A percentile compares a stretch with the other conserved stretches of the same genome.
These are phyloP conservation scores for Debaryomyces robertsiae DNA, from an alignment of 1,139 yeast species.

Conservation along the genomic window DNA sequence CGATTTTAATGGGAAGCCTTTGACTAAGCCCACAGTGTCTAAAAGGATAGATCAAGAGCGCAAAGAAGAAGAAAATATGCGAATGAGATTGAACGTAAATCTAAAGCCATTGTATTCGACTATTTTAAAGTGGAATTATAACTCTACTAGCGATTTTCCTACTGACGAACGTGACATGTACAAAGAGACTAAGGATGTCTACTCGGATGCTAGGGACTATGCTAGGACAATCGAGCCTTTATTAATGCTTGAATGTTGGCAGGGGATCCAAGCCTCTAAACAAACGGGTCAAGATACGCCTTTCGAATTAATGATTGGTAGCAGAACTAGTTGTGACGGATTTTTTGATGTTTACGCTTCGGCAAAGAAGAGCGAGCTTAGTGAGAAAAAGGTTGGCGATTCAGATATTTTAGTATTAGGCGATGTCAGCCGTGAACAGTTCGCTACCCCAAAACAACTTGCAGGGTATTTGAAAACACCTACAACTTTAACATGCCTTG, in stretches of 20 bases:
- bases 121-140: slow-evolving; percentile 79
- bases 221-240: slow-evolving; percentile 73
- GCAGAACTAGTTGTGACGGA: slow-evolving; percentile 79
- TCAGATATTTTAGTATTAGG: slow-evolving; percentile 78
- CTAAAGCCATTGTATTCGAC: slow-evolving; percentile 71
- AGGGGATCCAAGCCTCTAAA: slow-evolving; percentile 75
- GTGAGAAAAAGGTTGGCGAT: slow-evolving; percentile 63
- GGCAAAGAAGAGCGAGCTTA: slow-evolving; percentile 52
- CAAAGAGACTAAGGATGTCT: slow-evolving; percentile 45
- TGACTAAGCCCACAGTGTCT: slow-evolving; percentile 21
- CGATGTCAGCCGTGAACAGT: slow-evolving; percentile 34
- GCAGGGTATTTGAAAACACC: slow-evolving; percentile 30
- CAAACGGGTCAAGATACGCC: slow-evolving; percentile 65
- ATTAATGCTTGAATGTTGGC: slow-evolving; percentile 91
- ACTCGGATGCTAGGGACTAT: slow-evolving; percentile 63
- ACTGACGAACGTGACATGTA: slow-evolving; percentile 43
- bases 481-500: slow-evolving; percentile 58
- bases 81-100: slow-evolving; percentile 76
- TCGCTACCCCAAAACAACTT: slow-evolving; percentile 10
- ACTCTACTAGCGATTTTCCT: slow-evolving; percentile 60
- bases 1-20: slow-evolving; percentile 41
- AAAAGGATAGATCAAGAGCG: slow-evolving; percentile 43
- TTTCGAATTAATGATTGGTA: slow-evolving; percentile 71
- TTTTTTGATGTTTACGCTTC: slow-evolving; percentile 90
- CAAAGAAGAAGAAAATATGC: slow-evolving; percentile 75